Evolutionary conservation across 169 alveolate species (phyloP).

Genomic region (Theileria annulata): DNA sequence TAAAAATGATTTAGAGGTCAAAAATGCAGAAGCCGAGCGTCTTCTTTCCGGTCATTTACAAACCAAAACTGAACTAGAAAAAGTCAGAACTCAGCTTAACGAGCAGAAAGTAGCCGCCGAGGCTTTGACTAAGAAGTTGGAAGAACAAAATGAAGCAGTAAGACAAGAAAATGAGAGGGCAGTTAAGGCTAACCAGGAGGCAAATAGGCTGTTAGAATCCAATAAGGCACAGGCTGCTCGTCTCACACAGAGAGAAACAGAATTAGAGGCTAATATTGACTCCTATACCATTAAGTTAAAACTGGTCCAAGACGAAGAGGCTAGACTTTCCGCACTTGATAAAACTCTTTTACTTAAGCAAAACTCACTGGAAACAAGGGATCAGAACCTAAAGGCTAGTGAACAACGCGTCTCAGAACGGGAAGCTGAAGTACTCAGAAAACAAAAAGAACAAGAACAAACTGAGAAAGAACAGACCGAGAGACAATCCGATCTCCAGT

Average conservation of each 20-base stretch:
- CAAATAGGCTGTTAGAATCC: constrained; percentile 17
- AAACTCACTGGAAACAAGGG: constrained; percentile 10
- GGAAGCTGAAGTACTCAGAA: background rate
- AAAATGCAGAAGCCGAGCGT: constrained; percentile 20
- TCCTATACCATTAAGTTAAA: constrained; percentile 27
- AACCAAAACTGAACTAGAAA: constrained; percentile 39
- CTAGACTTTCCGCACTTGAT: constrained; percentile 11
- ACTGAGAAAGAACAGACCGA: background rate
- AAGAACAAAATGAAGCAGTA: constrained; percentile 24
- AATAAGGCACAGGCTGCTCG: constrained; percentile 3
- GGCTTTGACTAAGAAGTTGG: constrained; percentile 21
- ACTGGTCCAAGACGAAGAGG: constrained; percentile 27
- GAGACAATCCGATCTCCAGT: background rate
- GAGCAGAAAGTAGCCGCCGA: constrained; percentile 33
- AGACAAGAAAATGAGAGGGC: constrained; percentile 26
- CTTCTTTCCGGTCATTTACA: constrained; percentile 35
- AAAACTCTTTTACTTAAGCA: constrained; percentile 1
- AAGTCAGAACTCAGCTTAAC: constrained; percentile 37
- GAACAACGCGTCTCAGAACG: background rate
- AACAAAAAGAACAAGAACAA: background rate
- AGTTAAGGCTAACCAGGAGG: constrained; percentile 47
- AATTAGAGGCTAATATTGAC: constrained; percentile 30
- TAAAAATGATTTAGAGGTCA: constrained; percentile 35
- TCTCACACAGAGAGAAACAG: background rate
- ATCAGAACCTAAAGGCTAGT: constrained; percentile 7